These are phyloP conservation scores for Sisymbrium irio DNA, from an alignment of 345 rosid genomes.

Conservation along the genomic window DNA sequence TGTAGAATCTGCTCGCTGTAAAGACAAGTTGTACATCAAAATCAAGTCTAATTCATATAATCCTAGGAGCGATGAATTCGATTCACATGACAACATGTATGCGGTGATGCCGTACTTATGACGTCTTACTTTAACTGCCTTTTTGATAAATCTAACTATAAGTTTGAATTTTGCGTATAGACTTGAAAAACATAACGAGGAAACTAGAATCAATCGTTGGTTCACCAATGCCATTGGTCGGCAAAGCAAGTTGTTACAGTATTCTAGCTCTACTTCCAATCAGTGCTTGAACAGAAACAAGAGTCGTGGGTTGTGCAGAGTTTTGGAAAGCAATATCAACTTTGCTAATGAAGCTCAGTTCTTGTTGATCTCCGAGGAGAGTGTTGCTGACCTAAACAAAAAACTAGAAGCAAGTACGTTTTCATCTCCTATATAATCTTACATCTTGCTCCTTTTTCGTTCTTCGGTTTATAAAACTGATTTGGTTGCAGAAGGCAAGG, in stretches of 20 bases:
- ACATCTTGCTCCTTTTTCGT: neutral
- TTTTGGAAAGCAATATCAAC: constrained; percentile 54
- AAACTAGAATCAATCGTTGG: constrained; percentile 62
- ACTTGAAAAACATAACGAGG: constrained; percentile 48
- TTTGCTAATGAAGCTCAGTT: constrained; percentile 94
- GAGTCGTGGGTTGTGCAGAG: constrained; percentile 55
- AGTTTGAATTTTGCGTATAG: constrained; percentile 37
- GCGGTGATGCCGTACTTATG: neutral
- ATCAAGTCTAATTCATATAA: constrained; percentile 44
- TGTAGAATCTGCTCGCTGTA: constrained; percentile 60
- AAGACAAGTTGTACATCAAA: constrained; percentile 57
- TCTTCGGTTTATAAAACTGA: neutral
- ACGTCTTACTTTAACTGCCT: neutral
- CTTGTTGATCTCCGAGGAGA: constrained; percentile 77
- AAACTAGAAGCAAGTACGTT: constrained; percentile 59
- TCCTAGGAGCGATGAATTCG: constrained; percentile 44
- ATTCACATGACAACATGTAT: constrained; percentile 51
- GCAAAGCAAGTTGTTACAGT: constrained; percentile 64
- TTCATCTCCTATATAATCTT: neutral
- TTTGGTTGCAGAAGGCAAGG: constrained; percentile 37
- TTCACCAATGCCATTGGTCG: constrained; percentile 73
- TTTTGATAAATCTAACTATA: neutral
- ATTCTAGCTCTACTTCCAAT: constrained; percentile 38
- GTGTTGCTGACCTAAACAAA: constrained; percentile 68
- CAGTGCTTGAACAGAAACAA: constrained; percentile 38